Conservation (phyloP, 495 filamentous ascomycete species). For the Apodospora peruviana region DNA sequence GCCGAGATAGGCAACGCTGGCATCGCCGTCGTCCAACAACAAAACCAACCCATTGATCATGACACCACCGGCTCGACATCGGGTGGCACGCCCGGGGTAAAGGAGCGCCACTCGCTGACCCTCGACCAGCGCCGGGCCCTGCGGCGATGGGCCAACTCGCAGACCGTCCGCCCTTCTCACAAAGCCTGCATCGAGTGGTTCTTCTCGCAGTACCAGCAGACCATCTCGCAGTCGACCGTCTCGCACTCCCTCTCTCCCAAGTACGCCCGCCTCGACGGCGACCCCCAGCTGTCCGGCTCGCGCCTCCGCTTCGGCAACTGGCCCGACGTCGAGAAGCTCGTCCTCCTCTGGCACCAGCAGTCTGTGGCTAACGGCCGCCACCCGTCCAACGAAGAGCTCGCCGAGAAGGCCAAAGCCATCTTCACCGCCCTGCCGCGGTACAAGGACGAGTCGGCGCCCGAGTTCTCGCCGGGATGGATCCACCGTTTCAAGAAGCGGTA, state of each 20-base stretch:
- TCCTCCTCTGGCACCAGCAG: conserved; percentile 46
- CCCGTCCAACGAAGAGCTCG: conserved; percentile 47
- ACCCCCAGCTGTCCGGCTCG: conserved; percentile 44
- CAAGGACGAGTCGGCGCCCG: conserved; percentile 42
- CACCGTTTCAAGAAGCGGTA: conserved; percentile 51
- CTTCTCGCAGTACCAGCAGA: conserved; percentile 42
- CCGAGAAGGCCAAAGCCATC: conserved; percentile 46
- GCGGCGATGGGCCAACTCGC: conserved; percentile 45
- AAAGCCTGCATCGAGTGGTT: conserved; percentile 53
- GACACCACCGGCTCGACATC: conserved; percentile 8
- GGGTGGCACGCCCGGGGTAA: conserved; percentile 17
- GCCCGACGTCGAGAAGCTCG: conserved; percentile 51
- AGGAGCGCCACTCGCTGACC: conserved; percentile 46
- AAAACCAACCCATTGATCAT: neutral
- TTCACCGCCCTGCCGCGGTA: conserved; percentile 44
- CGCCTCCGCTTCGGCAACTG: conserved; percentile 49
- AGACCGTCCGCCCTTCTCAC: conserved; percentile 43
- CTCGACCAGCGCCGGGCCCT: conserved; percentile 49
- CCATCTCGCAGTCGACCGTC: conserved; percentile 48
- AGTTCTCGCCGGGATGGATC: conserved; percentile 52
- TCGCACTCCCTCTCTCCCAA: conserved; percentile 48
- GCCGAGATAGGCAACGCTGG: no score
- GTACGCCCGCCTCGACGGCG: conserved; percentile 48
- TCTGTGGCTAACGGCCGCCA: conserved; percentile 38
- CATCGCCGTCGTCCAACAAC: neutral